Base-by-base conservation (phyloP, 371 early-diverging fungal species). In the Funneliformis caledonium region DNA sequence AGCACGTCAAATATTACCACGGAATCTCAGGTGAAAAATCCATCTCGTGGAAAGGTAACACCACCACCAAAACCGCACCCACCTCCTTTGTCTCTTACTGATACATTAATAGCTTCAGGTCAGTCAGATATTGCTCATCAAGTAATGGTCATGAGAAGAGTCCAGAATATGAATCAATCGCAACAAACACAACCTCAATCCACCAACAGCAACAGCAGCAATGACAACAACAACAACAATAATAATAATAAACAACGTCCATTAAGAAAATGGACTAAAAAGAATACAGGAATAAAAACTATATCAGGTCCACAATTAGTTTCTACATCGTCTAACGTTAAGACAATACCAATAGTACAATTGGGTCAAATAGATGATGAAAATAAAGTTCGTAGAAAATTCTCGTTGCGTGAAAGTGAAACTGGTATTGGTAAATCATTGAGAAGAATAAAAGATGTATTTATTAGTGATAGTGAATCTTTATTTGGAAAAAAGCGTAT, bases 81-180 rank as follows among this genome's bases (percentile, higher is more conserved):
- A 10, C 78, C 78, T 26, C 31, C 60, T 68, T 22, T 64, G 6
- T 52, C 78, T 4, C 69, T 78, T 31, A 78, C 78, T 62, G 78
- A 78, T 33, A 78, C 64, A 26, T 45, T 78, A 37, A 78, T 78
- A 47, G 78, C 78, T 16, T 68, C 68, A 19, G 78, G 78, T 8
- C 78, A 78, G 43, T 45, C 50, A 14, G 78, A 78, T 78, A 68
- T 78, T 68, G 78, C 78, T 14, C 47, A 78, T 65, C 78, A 78
- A 52, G 78, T 78, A 50, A 19, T 78, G 50, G 52, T 65, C 42
- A 78, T 68, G 78, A 65, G 78, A 78, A 45, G 78, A 50, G 52
- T 62, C 19, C 78, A 50, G 33, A 78, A 78, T 48, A 42, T 31
- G 19, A 47, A 3, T 60, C 22, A 10, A 42, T 42, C 33, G 7